Base-by-base conservation (phyloP, 2,329 filamentous ascomycete genomes). In the Diaporthe nobilis region DNA sequence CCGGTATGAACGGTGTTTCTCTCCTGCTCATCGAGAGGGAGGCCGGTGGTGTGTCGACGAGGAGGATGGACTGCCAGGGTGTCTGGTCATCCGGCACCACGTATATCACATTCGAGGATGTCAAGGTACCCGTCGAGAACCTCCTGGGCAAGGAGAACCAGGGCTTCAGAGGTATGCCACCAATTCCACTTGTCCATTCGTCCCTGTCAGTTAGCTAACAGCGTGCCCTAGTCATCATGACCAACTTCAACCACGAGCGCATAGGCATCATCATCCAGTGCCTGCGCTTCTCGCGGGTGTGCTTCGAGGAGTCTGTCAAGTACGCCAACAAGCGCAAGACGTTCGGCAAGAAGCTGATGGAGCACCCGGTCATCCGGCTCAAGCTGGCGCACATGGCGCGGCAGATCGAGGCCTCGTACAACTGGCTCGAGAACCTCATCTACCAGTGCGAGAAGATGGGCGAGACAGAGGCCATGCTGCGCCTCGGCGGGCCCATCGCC, bases 61-160 rank as follows among this genome's bases (percentile, higher is more conserved):
- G 97, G 74, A 93, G 94, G 83, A 99, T 99, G 97, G 96, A 98
- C 87, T 98, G 96, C 89, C 96, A 98, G 86, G 97, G 97, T 85
- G 96, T 98, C 44, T 98, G 96, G 94, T 95, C 94, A 77, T 95
- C 92, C 79, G 97, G 97, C 72, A 98, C 97, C 22, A 98, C 97
- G 44, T 99, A 98, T 86, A 93, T 99, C 83, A 98, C 96, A 58
- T 98, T 98, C 80, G 97, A 99, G 85, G 97, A 99, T 83, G 97
- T 98, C 86, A 98, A 98, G 89, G 97, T 99, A 0, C 97, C 97
- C 1, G 97, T 98, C n/a, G 96, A 98, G 90, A 98, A 99, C 88
- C 86, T 99, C 81, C 93, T 99, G 77, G 97, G 97, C 86, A 98
- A 98, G 89, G 93, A 98, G 88, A 98, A 99, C 90, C 94, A 98